A percentile compares a stretch with the other conserved stretches of the same genome.
These are phyloP conservation scores for Nidula microcarpa DNA, from an alignment of 768 basidiomycete species.

Conservation along the genomic window DNA sequence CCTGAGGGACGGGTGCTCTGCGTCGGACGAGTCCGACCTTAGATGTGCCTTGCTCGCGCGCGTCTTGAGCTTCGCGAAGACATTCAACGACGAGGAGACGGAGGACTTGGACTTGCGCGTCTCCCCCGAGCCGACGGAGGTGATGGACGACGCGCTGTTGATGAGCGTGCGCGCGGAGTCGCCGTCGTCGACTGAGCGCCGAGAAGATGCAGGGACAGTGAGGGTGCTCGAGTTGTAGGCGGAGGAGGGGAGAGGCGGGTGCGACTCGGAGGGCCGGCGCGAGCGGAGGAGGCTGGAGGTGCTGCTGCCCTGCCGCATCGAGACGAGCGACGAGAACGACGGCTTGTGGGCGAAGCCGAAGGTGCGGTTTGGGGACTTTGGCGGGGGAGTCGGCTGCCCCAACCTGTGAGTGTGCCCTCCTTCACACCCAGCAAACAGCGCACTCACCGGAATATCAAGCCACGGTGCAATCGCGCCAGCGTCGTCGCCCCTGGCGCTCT, in stretches of 20 bases:
- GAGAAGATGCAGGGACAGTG: too few species aligned
- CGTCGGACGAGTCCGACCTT: neutral
- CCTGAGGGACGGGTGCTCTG: neutral
- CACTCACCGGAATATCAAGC: too few species aligned
- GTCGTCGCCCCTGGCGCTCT: too few species aligned
- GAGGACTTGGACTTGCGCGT: slow-evolving; percentile 7
- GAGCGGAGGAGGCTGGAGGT: slow-evolving; percentile 5
- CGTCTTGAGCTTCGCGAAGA: neutral
- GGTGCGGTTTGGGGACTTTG: too few species aligned
- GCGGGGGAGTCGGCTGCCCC: too few species aligned
- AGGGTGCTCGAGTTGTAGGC: slow-evolving; percentile 1
- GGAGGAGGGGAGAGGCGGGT: slow-evolving; percentile 13
- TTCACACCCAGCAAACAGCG: too few species aligned
- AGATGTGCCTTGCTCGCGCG: neutral
- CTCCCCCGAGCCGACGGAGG: slow-evolving; percentile 1
- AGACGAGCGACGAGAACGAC: slow-evolving; percentile 18
- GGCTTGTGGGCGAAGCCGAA: slow-evolving; percentile 18
- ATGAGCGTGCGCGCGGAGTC: slow-evolving; percentile 8
- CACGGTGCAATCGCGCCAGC: too few species aligned
- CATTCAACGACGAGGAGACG: neutral
- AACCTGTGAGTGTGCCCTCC: too few species aligned
- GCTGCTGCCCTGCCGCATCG: slow-evolving; percentile 11
- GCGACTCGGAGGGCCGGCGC: slow-evolving; percentile 12
- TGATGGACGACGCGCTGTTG: slow-evolving; percentile 5
- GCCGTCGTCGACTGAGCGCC: slow-evolving; percentile 7